Base-by-base conservation (phyloP, 2,329 filamentous ascomycete genomes). In the Neofusicoccum sp. region DNA sequence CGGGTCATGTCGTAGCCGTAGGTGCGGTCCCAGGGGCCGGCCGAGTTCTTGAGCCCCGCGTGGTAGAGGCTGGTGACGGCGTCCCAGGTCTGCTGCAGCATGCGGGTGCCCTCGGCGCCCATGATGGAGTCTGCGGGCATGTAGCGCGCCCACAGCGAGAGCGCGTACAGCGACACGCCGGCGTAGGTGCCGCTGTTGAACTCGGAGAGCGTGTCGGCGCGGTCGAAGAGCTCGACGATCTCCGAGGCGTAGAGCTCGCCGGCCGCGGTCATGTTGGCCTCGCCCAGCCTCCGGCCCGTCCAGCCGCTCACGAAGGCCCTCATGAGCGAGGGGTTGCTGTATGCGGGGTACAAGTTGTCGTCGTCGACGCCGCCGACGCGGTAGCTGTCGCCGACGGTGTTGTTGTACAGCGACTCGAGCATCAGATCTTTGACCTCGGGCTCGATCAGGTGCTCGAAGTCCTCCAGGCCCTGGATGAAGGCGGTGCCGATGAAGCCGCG, bases 1-100 rank as follows among this genome's bases (percentile, higher is more conserved):
- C 79, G 74, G 59, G 85, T 86, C 84, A 87, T 86, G 62, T 88
- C 84, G 61, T 81, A 87, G 0, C 84, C 84, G 63, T 88, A 88
- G 0, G 80, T 76, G 0, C 86, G 80, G 69, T 88, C 86, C 85
- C 85, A 88, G 0, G 86, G 86, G 0, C 85, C 86, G 2, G 85
- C 85, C 49, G 87, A 78, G 63, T 87, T 88, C 64, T 79, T 82
- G 72, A 88, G 70, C 1, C 79, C 77, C 0, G 84, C 80, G 58
- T 87, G 82, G 76, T 84, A 88, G 1, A 88, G 76, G 47, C 79
- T 65, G 0, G 77, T 76, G 1, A 84, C 75, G 3, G 78, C 75
- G 4, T 78, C 73, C 85, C 84, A 87, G 0, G 80, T 85, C 12
- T 79, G 68, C 4, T 70, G 63, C 16, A 87, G 76, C 78, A 87